A percentile compares a stretch with the other conserved stretches of the same genome.
These are phyloP conservation scores for Candolleomyces efflorescens DNA, from an alignment of 768 basidiomycete genomes.

Conservation along the genomic window DNA sequence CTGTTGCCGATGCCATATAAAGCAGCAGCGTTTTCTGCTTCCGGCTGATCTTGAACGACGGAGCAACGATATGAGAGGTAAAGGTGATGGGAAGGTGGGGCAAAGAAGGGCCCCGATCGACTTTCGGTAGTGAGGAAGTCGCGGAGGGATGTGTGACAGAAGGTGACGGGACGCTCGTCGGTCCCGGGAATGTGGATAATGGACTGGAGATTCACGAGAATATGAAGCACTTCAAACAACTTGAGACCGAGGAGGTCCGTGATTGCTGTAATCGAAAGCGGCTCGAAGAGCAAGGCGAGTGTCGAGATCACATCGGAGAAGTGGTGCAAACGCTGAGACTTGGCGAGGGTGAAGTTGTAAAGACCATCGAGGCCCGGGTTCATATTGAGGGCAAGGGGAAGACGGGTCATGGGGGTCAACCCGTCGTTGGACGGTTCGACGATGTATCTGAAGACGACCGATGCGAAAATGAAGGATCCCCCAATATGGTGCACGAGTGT, in stretches of 20 bases:
- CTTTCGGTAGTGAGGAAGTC: background rate
- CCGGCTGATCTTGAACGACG: too few relatives aligned
- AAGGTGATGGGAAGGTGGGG: too few relatives aligned
- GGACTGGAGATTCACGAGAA: background rate
- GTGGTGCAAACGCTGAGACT: background rate
- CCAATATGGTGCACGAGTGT: background rate
- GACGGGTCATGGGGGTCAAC: background rate
- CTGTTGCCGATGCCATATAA: too few relatives aligned
- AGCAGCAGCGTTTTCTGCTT: too few relatives aligned
- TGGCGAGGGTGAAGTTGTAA: background rate
- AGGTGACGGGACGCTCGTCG: background rate
- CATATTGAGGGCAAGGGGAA: background rate
- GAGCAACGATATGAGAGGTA: too few relatives aligned
- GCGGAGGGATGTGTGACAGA: background rate
- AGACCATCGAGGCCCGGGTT: background rate
- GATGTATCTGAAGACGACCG: background rate
- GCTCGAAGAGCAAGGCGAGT: background rate
- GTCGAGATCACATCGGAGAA: background rate
- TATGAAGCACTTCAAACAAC: background rate
- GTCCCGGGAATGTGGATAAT: background rate
- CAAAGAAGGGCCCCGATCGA: background rate
- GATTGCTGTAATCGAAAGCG: background rate
- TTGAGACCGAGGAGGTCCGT: background rate
- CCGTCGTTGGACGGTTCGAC: background rate
- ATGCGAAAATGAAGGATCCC: slow-evolving; percentile 18